Evolutionary conservation across 129 eudicot species (phyloP).

Genomic region (Chrysanthemum makinoi): DNA sequence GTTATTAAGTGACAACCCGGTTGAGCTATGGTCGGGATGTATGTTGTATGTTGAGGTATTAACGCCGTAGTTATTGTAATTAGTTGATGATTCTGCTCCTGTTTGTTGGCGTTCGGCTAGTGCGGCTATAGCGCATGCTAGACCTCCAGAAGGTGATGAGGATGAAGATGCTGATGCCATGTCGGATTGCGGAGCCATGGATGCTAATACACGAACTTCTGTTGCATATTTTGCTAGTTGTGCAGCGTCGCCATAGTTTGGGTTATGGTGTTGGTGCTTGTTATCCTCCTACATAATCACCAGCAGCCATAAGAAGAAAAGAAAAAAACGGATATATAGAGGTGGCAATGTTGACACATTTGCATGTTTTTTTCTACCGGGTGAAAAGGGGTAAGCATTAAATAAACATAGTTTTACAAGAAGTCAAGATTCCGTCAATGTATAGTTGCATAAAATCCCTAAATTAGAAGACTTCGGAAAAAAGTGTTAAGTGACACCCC

Average conservation of each 20-base stretch:
- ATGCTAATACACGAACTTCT: conserved; percentile 41
- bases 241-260: conserved; percentile 39
- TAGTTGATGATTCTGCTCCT: conserved; percentile 53
- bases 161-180: conserved; percentile 46
- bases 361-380: too few species aligned
- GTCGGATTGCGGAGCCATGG: conserved; percentile 40
- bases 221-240: conserved; percentile 47
- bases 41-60: conserved; percentile 34
- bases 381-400: too few species aligned
- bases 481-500: too few species aligned
- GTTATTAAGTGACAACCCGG: conserved; percentile 38
- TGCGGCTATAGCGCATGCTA: conserved; percentile 85
- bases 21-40: conserved; percentile 45
- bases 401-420: too few species aligned
- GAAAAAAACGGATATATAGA: background rate
- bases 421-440: too few species aligned
- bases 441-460: too few species aligned
- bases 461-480: too few species aligned
- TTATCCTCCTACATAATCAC: conserved; percentile 54
- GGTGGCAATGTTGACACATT: too few species aligned
- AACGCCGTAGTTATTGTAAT: conserved; percentile 37
- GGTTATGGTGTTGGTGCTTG: conserved; percentile 34
- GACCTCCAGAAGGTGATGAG: conserved; percentile 87
- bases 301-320: conserved; percentile 11
- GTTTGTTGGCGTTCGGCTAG: conserved; percentile 78